Percentiles rank a stretch among this genome's conserved stretches.
Evolutionary conservation across 495 filamentous ascomycete species (phyloP).

Genomic region (Haplographium delicatum): DNA sequence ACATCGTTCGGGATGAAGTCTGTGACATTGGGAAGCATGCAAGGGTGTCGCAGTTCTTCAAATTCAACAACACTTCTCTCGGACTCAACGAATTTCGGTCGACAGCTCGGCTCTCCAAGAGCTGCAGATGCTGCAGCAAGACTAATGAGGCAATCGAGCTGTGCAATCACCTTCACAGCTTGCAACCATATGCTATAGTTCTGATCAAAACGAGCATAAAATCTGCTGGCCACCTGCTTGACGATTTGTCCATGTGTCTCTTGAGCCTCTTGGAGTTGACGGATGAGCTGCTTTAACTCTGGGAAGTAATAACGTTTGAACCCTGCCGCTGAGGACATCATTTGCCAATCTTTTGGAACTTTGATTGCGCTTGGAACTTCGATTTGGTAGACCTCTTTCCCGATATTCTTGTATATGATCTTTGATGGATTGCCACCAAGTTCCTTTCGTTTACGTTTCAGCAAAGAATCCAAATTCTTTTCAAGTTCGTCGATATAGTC

Average conservation of each 20-base stretch:
- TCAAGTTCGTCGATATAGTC: conserved; percentile 68
- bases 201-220: conserved; percentile 83
- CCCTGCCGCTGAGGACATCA: conserved; percentile 88
- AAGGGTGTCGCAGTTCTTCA: conserved; percentile 88
- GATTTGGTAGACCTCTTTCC: conserved; percentile 96
- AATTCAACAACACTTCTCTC: conserved; percentile 86
- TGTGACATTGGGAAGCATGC: conserved; percentile 78
- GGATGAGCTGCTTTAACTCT: conserved; percentile 73
- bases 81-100: conserved; percentile 78
- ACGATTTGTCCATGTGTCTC: conserved; percentile 92
- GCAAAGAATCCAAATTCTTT: conserved; percentile 60
- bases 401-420: conserved; percentile 81
- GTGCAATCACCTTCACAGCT: conserved; percentile 79
- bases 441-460: conserved; percentile 64
- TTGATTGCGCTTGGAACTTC: conserved; percentile 86
- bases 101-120: conserved; percentile 81
- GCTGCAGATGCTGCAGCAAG: conserved; percentile 80
- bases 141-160: conserved; percentile 92
- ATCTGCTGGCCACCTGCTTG: conserved; percentile 75
- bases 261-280: conserved; percentile 84
- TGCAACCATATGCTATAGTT: conserved; percentile 84
- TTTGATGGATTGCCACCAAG: conserved; percentile 49
- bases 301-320: conserved; percentile 94
- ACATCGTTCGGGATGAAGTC: conserved; percentile 99
- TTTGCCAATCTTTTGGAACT: conserved; percentile 83